Evolutionary conservation across 1,284 basidiomycete species (phyloP).

Genomic region (Heimioporus punctisporus): DNA sequence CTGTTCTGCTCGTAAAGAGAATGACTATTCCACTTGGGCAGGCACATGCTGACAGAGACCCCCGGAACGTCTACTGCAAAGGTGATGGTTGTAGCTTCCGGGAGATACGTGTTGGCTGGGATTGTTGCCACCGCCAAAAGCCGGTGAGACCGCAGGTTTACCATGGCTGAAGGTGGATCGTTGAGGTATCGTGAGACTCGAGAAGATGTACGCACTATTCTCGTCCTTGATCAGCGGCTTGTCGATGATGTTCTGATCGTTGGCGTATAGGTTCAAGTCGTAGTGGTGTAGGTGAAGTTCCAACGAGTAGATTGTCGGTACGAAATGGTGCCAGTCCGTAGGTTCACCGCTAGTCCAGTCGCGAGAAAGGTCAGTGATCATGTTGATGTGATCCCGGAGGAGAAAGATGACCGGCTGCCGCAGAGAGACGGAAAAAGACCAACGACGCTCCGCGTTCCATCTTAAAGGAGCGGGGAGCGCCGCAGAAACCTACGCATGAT

Average conservation of each 20-base stretch:
- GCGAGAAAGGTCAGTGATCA: conserved; percentile 86
- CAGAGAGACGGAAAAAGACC: conserved; percentile 75
- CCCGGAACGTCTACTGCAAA: conserved; percentile 70
- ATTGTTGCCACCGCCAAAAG: conserved; percentile 59
- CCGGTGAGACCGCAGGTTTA: conserved; percentile 64
- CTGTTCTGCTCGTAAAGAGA: conserved; percentile 64
- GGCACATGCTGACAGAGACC: conserved; percentile 56
- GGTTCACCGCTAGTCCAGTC: conserved; percentile 89
- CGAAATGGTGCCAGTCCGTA: conserved; percentile 78
- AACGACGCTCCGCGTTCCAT: conserved; percentile 76
- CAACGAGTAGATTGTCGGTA: conserved; percentile 80
- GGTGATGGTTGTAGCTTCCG: conserved; percentile 67
- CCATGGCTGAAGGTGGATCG: conserved; percentile 54
- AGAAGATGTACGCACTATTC: conserved; percentile 53
- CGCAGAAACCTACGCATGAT: conserved; percentile 52
- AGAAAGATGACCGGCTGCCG: conserved; percentile 75
- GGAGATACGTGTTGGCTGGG: conserved; percentile 73
- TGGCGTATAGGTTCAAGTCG: conserved; percentile 82
- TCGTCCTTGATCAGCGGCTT: conserved; percentile 77
- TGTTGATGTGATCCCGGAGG: conserved; percentile 90
- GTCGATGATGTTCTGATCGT: conserved; percentile 96
- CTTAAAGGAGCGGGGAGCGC: conserved; percentile 65
- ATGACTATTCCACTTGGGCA: conserved; percentile 91
- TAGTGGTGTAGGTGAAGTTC: conserved; percentile 76
- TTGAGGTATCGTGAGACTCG: conserved; percentile 6